Evolutionary conservation across 2,329 filamentous ascomycete species (phyloP).

Genomic region (Pseudogymnoascus sp.): DNA sequence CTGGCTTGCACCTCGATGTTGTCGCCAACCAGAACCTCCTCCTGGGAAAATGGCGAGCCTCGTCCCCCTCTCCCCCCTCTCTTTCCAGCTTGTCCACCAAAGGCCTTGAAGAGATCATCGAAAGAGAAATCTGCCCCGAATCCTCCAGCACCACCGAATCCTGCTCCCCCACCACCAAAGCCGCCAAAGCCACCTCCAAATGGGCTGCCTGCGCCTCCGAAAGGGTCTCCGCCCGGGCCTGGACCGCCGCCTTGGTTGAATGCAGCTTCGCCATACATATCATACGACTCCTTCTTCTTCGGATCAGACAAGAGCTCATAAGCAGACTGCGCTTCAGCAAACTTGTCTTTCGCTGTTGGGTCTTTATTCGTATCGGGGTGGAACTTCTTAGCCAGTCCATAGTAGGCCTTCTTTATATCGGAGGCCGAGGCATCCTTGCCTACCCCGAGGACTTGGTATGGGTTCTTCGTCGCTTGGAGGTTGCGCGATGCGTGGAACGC

Average conservation of each 20-base stretch:
- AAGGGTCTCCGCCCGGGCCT: slow-evolving; percentile 51
- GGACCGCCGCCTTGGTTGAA: slow-evolving; percentile 67
- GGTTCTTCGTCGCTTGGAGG: slow-evolving; percentile 51
- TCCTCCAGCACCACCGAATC: slow-evolving; percentile 48
- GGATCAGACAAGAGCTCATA: slow-evolving; percentile 92
- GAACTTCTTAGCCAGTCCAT: slow-evolving; percentile 92
- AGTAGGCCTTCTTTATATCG: slow-evolving; percentile 98
- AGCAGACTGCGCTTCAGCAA: slow-evolving; percentile 83
- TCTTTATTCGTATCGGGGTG: slow-evolving; percentile 99
- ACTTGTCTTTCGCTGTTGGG: slow-evolving; percentile 83
- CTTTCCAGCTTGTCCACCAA: slow-evolving; percentile 49
- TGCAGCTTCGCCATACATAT: slow-evolving; percentile 80
- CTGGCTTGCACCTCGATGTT: slow-evolving; percentile 91
- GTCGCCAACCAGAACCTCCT: slow-evolving; percentile 80
- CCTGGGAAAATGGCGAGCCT: slow-evolving; percentile 64
- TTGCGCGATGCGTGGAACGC: slow-evolving; percentile 26
- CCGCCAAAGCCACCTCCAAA: slow-evolving; percentile 52
- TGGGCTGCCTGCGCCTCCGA: slow-evolving; percentile 56
- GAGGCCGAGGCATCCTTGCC: slow-evolving; percentile 68
- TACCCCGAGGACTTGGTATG: slow-evolving; percentile 82
- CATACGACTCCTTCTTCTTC: slow-evolving; percentile 86
- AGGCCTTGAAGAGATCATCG: slow-evolving; percentile 89
- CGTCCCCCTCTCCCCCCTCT: slow-evolving; percentile 37
- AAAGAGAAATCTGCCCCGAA: slow-evolving; percentile 87
- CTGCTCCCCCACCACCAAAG: slow-evolving; percentile 41